These are phyloP conservation scores for Zygotorulaspora sp. DNA, from an alignment of 805 yeast genomes.

Conservation along the genomic window DNA sequence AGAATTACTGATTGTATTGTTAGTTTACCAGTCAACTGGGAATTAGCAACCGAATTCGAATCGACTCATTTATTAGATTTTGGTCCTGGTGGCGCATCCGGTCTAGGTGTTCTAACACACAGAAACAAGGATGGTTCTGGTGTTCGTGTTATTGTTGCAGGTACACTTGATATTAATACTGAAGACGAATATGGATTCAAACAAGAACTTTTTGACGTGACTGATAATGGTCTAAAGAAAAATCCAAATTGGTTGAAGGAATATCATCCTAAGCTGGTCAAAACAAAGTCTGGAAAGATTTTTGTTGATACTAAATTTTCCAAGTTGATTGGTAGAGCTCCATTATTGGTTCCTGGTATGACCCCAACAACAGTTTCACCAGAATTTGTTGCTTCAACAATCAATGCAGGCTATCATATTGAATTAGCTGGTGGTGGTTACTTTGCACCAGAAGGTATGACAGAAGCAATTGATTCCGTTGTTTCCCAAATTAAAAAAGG, in stretches of 20 bases:
- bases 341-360: conserved; percentile 98
- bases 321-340: conserved; percentile 87
- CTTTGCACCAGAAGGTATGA: conserved; percentile 67
- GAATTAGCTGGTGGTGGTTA: conserved; percentile 99
- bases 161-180: conserved; percentile 67
- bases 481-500: conserved; percentile 72
- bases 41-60: conserved; percentile 70
- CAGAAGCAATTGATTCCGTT: conserved; percentile 69
- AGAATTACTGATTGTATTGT: conserved; percentile 82
- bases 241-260: conserved; percentile 90
- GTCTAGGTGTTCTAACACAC: conserved; percentile 92
- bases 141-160: conserved; percentile 88
- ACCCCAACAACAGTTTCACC: conserved; percentile 97
- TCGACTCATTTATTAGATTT: conserved; percentile 91
- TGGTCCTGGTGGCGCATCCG: conserved; percentile 98
- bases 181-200: conserved; percentile 92
- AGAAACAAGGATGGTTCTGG: conserved; percentile 99
- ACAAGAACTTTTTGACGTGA: conserved; percentile 84
- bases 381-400: conserved; percentile 87
- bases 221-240: conserved; percentile 60
- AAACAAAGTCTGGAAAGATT: conserved; percentile 66
- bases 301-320: conserved; percentile 94
- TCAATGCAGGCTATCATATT: conserved; percentile 94
- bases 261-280: conserved; percentile 78
- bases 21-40: conserved; percentile 92